Conservation (phyloP, 306 rosid species). For the Vigna trinervia region DNA sequence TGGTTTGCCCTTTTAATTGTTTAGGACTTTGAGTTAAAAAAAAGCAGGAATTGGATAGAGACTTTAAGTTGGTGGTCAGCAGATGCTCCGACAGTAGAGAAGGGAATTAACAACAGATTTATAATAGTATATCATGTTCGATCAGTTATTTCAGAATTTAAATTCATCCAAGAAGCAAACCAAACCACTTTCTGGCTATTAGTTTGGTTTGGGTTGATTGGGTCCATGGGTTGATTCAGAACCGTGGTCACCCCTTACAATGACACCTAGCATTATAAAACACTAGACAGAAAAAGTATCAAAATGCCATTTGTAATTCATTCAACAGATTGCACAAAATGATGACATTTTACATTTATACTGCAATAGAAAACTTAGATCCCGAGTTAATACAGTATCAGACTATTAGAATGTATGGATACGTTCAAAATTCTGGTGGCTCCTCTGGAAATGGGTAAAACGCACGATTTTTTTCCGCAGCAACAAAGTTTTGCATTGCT, state of each 20-base stretch:
- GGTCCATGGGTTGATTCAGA: neutral
- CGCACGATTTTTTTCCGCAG: neutral
- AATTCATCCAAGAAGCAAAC: neutral
- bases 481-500: neutral
- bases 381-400: slow-evolving; percentile 2
- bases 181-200: neutral
- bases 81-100: neutral
- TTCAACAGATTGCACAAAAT: neutral
- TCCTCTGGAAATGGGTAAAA: neutral
- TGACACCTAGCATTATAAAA: neutral
- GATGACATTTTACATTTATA: slow-evolving; percentile 12
- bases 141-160: neutral
- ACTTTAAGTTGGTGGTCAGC: neutral
- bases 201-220: neutral
- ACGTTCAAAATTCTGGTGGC: neutral
- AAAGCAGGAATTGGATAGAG: neutral
- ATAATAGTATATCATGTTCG: neutral
- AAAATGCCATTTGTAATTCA: slow-evolving; percentile 21
- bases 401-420: neutral
- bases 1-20: neutral
- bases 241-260: neutral
- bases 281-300: neutral
- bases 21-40: neutral
- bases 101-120: neutral
- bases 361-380: neutral